Evolutionary conservation across 768 basidiomycete genomes (phyloP), one percentile per base, ranked within the genome.

Genomic region (Dentipellis sp.): DNA sequence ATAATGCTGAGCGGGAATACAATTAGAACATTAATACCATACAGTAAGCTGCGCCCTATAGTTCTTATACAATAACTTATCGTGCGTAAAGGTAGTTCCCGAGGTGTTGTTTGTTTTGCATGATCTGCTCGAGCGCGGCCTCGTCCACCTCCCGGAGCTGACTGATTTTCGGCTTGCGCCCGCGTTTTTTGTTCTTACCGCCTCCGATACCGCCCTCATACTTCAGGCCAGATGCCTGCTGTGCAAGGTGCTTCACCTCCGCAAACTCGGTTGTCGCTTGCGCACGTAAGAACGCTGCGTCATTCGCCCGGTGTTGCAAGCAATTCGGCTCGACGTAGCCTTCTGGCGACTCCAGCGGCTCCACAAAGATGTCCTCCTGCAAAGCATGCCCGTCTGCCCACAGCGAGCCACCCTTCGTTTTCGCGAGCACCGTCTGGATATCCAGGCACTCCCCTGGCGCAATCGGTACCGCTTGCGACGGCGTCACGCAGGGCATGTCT

Each of bases 401-500:
- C 10, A 92, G 69, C 16, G 87, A 81, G 11, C 87, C 91, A 2
- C 81, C 80, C 47, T 78, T 74, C 4, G 92, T 95, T 67, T 79
- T 80, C 23, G 72, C 73, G 34, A 98, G 73, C 11, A 89, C 71
- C 40, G 75, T 63, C 10, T 65, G 61, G 59, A 99, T 94, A 65
- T 84, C 81, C 58, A 97, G 66, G 51, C 83, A 87, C 71, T 97
- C 89, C n/a, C 95, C 97, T 0, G 91, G 78, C 0, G 89, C 80
- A 55, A 98, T 92, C 0, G 87, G 79, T 17, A 66, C 67, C 16
- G 90, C 88, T 59, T 97, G 91, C 7, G 91, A 94, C 0, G 95
- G 95, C 8, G 97, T 99, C 36, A 91, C 80, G 63, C 95, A 99
- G 0, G 91, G 77, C 90, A 98, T 92, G 66, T 94, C 89, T 22